Evolutionary conservation across 768 basidiomycete genomes (phyloP), one percentile per base, ranked within the genome.

Genomic region (Cyclocybe aegerita): DNA sequence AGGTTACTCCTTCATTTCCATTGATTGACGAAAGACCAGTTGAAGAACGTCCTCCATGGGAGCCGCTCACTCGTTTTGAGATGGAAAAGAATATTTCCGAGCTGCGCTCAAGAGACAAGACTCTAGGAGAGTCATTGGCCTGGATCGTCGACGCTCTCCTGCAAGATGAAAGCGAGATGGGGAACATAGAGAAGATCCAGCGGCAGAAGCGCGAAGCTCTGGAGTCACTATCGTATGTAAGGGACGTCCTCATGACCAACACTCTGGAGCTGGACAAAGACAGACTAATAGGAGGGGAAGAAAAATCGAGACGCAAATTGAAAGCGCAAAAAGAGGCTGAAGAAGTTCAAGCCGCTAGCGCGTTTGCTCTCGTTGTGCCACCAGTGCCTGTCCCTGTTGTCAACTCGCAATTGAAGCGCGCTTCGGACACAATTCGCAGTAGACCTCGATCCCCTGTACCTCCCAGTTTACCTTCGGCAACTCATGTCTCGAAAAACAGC

Each of bases 141-240:
- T 89, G 88, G 86, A 82, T 89, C 38, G 80, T 92, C 15, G 87
- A 89, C 58, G 72, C 81, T 1, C 72, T 93, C 4, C 65, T 86
- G 16, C 81, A 80, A 55, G 83, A 85, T 53, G 77, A 78, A 54
- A 64, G 67, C 38, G 69, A 70, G 31, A 70, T 71, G 9, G 59
- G 70, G 47, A 75, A 78, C 38, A 60, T 66, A 17, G 70, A 70
- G 55, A 66, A 70, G 49, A 57, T 75, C 56, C 62, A 70, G 52
- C 70, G 64, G 37, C 73, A 79, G 52, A 77, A 74, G 58, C 70
- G 71, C 34, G 87, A 90, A 63, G 87, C 91, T 0, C 63, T 93
- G 43, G 88, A 90, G 60, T 83, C 85, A 9, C 70, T 93, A 35
- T 75, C 86, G 9, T 89, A 92, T 66, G 84, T 91, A 49, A 76